Evolutionary conservation across 208 protist species (phyloP), one percentile per base, ranked within the genome.

Genomic region (Chromosphaera perkinsii): DNA sequence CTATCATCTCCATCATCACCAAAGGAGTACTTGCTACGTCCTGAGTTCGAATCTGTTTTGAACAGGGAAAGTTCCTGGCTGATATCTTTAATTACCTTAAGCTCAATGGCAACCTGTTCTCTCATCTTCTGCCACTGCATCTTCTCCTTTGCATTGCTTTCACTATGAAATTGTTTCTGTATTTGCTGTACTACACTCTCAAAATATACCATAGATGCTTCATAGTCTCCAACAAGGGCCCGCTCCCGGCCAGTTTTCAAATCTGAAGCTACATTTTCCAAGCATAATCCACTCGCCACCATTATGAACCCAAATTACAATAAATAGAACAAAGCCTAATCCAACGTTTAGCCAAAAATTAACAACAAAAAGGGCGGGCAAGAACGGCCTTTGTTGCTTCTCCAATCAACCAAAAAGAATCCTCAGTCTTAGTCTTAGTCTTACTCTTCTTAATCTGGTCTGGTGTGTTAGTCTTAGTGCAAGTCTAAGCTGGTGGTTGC

Each of bases 161-260:
- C 39, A n/a, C 10, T 45, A n/a, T 7, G 10, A n/a, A 45, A 17
- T 7, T 17, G 7, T 17, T 45, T 45, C 49, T 60, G 37, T 5
- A 71, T 17, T 40, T 71, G 54, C 2, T 22, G 32, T 10, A 45
- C 10, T 22, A 39, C 35, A 22, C 52, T 51, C n/a, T 75, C 69
- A 54, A 45, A 75, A 4, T 72, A 66, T 14, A 47, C 48, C 1
- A 72, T 26, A 20, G 69, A 51, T 2, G 40, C 33, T n/a, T 33
- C 22, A 63, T 75, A 75, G 35, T 62, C 61, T 5, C 69, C 69
- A 2, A 75, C 33, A 1, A 75, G 48, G 20, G 69, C 69, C 60
- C 55, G 29, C 31, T 75, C 69, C 22, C 63, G 33, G 1, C 29
- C 45, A 1, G 62, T 32, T 35, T 37, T 45, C 14, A 72, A 32